These are phyloP conservation scores for Ilyonectria sp. DNA, from an alignment of 2,329 filamentous ascomycete species.

Conservation along the genomic window DNA sequence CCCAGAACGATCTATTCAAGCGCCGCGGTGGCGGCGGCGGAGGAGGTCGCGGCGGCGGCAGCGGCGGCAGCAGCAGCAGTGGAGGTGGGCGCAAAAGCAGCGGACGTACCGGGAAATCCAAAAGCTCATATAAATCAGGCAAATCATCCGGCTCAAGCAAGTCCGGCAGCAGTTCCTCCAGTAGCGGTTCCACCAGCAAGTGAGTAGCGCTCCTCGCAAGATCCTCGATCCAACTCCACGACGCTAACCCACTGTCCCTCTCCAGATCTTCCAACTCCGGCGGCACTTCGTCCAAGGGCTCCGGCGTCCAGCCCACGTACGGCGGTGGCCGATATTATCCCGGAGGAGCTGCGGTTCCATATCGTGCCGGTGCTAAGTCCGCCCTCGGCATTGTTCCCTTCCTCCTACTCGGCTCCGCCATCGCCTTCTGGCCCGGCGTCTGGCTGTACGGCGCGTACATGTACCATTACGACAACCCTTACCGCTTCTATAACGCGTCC, in stretches of 20 bases:
- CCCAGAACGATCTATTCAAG: constrained; percentile 67
- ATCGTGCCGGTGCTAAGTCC: constrained; percentile 68
- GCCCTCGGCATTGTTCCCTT: constrained; percentile 68
- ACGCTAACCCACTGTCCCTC: constrained; percentile 9
- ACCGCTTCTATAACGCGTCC: constrained; percentile 65
- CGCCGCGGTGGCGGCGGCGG: constrained; percentile 73
- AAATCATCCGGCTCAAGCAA: constrained; percentile 29
- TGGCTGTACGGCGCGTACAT: constrained; percentile 77
- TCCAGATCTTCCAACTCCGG: constrained; percentile 55
- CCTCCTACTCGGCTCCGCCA: constrained; percentile 62
- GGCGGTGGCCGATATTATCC: constrained; percentile 77
- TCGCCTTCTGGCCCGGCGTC: constrained; percentile 75
- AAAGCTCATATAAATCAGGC: constrained; percentile 36
- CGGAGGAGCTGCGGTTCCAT: constrained; percentile 75
- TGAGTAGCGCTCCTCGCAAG: constrained; percentile 15
- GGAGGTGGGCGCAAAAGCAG: constrained; percentile 44
- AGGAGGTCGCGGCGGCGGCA: constrained; percentile 59
- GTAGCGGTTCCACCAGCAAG: constrained; percentile 17
- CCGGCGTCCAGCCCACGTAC: constrained; percentile 69
- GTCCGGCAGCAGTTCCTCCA: constrained; percentile 12
- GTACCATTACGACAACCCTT: constrained; percentile 64
- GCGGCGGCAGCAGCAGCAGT: constrained; percentile 53
- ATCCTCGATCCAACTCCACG: not conserved
- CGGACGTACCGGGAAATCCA: constrained; percentile 41
- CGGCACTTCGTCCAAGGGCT: constrained; percentile 70